Evolutionary conservation across 208 protist species (phyloP).

Genomic region (Willaertia magna): DNA sequence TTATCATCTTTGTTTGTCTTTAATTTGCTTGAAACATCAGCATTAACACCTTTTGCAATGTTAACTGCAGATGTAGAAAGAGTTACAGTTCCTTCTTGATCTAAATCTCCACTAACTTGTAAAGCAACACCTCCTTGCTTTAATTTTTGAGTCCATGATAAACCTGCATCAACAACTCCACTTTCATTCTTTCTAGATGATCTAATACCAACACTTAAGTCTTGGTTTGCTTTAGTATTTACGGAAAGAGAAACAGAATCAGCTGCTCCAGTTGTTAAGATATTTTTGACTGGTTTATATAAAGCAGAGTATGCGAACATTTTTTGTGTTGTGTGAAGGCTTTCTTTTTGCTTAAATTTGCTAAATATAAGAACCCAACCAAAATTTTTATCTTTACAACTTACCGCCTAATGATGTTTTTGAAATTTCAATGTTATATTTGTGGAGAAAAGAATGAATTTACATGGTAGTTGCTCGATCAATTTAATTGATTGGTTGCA

Average conservation of each 20-base stretch:
- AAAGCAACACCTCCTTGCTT: neutral
- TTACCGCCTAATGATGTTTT: no score
- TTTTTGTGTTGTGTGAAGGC: neutral
- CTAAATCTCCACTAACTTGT: neutral
- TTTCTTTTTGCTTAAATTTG: no score
- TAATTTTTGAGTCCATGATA: neutral
- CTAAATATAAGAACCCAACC: no score
- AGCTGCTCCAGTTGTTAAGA: neutral
- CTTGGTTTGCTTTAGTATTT: neutral
- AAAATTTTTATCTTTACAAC: no score
- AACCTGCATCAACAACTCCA: neutral
- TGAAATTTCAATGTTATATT: no score
- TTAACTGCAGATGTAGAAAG: neutral
- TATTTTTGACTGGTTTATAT: neutral
- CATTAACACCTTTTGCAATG: neutral
- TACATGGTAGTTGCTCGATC: no score
- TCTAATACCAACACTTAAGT: neutral
- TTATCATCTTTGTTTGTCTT: neutral
- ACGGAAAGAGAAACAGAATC: neutral
- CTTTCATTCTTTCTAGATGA: neutral
- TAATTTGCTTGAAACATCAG: neutral
- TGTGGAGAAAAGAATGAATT: no score
- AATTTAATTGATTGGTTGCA: no score
- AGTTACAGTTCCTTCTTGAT: neutral
- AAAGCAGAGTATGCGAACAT: neutral